Evolutionary conservation across 192 early-diverging fungal genomes (phyloP), one percentile per base, ranked within the genome.

Genomic region (Coemansia sp.): DNA sequence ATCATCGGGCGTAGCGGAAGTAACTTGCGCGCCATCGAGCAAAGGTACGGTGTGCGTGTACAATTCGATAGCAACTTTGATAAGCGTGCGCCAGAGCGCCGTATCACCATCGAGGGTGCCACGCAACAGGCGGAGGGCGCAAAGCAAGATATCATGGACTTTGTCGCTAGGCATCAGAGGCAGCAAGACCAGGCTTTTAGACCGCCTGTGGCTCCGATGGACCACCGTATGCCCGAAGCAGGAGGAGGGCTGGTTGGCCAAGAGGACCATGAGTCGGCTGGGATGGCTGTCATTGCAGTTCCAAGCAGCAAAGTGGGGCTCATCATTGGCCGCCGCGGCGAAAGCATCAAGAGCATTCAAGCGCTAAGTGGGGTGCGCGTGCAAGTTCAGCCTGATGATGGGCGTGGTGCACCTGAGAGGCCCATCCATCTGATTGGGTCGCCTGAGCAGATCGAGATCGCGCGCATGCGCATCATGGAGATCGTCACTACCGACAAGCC

Each of bases 1-100:
- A 85, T 95, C 35, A 95, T 95, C 75, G 94, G 94, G 11, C 81
- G 88, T 20, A 84, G 83, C 26, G 94, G 94, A 6, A 91, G 90
- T 49, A 92, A 90, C 78, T 69, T 95, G 66, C 89, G 92, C 72
- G 73, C 85, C 45, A 90, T 95, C 62, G 91, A 94, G 74, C 84
- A 86, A 57, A 77, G 79, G 21, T 88, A 88, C 24, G 90, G 91
- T 24, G 89, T 89, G 48, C 81, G 85, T 36, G 86, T 95, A 7
- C 92, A 94, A 79, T 86, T 94, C 63, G 87, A 88, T 11, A 81
- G 84, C 21, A 65, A 69, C 26, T 61, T 55, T 9, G 73, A 78
- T 33, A 58, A 49, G 8, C 73, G 69, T n/a, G 64, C 62, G 15
- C 49, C 68, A 1, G 80, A 83, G 62, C 75, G 80, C 44, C 58